Evolutionary conservation across 1,284 basidiomycete species (phyloP), one percentile per base, ranked within the genome.

Genomic region (Boletus smithii): DNA sequence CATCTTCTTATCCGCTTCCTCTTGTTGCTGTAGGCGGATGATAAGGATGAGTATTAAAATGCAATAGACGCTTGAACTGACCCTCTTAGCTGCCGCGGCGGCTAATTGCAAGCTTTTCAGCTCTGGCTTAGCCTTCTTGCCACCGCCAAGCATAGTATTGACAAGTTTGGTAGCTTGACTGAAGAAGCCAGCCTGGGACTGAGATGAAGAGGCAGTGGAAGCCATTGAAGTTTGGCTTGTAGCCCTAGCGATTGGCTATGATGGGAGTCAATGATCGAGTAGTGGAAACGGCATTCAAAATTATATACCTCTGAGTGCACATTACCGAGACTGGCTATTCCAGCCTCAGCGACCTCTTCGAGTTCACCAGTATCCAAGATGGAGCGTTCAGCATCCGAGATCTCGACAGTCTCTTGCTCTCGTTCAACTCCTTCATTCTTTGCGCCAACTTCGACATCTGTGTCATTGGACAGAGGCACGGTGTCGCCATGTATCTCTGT

Each of bases 21-120:
- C 88, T 73, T 93, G 87, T 75, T 94, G 89, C 91, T 95, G 36
- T 38, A 38, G 14, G 8, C 4, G 33, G 23, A 18, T 23, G 11
- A 38, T 65, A n/a, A 57, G 50, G 10, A 42, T 34, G 20, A 17
- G 5, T 3, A 38, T 20, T 3, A 26, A 27, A 36, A 40, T 31
- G 3, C 23, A 39, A 31, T 22, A 20, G 9, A 35, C 48, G 23
- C 38, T 46, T 13, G 7, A 29, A 50, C 69, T 24, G 29, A 92
- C 91, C 83, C 87, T 92, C 73, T 89, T 92, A 2, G 88, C 89
- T 5, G 83, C 88, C 14, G 80, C 80, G 0, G 63, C 87, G 14
- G 91, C 91, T 50, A 85, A 77, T 60, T 91, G 87, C 17, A 94
- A 64, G 45, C 88, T 91, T 73, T 92, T 94, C 43, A 91, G 80